phyloP scores from a whole-genome alignment of 2,329 filamentous ascomycete genomes.

The Alternaria hordeiaustralica region DNA sequence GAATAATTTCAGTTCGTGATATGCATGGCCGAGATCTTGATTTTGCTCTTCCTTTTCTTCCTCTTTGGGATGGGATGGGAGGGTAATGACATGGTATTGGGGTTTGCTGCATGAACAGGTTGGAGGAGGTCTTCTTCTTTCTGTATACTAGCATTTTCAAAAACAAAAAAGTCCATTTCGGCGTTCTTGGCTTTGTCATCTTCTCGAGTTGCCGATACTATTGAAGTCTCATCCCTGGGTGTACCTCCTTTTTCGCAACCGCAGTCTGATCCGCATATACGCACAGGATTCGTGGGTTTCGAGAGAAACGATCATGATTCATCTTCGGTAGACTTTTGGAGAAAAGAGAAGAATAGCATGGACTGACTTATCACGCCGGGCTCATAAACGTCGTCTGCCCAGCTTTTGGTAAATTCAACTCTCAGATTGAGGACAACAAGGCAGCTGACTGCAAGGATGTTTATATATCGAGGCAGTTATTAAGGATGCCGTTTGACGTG shows the following conservation, averaged over 20 bases:
- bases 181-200: not conserved
- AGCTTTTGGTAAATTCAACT: no score
- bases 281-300: no score
- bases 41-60: not conserved
- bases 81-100: not conserved
- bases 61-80: not conserved
- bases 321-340: not conserved
- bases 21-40: not conserved
- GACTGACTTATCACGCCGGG: no score
- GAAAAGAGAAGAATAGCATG: no score
- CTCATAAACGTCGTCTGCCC: no score
- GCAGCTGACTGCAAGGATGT: accelerated
- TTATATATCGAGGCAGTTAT: not conserved
- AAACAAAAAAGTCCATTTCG: conserved; percentile 1
- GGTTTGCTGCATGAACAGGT: not conserved
- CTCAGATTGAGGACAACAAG: no score
- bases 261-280: no score
- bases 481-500: not conserved
- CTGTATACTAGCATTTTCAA: not conserved
- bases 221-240: no score
- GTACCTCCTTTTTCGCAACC: not conserved
- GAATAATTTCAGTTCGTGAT: not conserved
- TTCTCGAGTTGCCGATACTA: not conserved
- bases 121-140: not conserved
- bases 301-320: not conserved